Percentiles rank a stretch among this genome's conserved stretches.
Conservation (phyloP, 2,329 filamentous ascomycete species). For the Teratosphaeria gauchensis region DNA sequence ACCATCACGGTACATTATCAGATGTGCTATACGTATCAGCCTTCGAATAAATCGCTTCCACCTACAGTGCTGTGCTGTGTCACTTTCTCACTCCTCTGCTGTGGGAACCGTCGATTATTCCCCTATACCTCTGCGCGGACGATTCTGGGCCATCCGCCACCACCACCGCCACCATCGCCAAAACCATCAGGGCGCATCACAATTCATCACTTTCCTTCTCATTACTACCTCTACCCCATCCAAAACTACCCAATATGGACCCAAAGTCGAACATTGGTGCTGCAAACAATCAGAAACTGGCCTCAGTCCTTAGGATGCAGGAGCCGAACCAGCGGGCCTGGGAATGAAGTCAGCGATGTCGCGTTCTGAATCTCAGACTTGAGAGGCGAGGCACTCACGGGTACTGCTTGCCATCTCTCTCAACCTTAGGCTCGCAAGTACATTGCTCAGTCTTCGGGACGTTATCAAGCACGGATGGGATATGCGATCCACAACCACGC, state of each 20-base stretch:
- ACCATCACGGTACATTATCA: background rate
- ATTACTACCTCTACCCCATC: background rate
- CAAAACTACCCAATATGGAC: background rate
- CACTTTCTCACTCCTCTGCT: background rate
- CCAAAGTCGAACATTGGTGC: background rate
- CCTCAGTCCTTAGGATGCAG: slow-evolving; percentile 4
- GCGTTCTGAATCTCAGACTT: background rate
- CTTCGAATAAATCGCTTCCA: background rate
- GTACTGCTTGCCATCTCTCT: slow-evolving; percentile 52
- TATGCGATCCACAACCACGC: slow-evolving; percentile 25
- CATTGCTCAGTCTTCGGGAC: slow-evolving; percentile 53
- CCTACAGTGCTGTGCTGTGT: background rate
- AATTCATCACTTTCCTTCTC: slow-evolving; percentile 14
- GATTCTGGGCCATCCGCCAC: background rate
- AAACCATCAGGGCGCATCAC: slow-evolving; percentile 1
- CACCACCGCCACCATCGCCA: background rate
- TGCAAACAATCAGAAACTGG: slow-evolving; percentile 3
- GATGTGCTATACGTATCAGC: background rate
- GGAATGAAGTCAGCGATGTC: background rate
- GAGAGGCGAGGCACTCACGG: slow-evolving; percentile 28
- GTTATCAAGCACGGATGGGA: slow-evolving; percentile 55
- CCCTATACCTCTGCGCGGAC: background rate
- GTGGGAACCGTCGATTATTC: background rate
- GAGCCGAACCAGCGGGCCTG: slow-evolving; percentile 42
- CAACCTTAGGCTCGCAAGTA: slow-evolving; percentile 54